Base-by-base conservation (phyloP, 83 land plant genomes). In the Picea abies region DNA sequence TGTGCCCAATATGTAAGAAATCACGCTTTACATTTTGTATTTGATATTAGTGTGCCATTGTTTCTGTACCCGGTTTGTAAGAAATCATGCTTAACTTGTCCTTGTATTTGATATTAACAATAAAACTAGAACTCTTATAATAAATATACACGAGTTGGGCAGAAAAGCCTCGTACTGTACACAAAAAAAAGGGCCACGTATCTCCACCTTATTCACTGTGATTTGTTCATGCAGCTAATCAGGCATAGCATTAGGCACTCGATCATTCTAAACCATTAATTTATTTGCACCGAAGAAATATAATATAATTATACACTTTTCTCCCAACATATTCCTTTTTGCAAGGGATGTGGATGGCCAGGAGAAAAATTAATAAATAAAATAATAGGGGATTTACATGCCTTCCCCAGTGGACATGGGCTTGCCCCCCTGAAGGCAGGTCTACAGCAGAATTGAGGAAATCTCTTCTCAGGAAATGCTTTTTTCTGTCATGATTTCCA, bases 311-410 rank as follows among this genome's bases (percentile, higher is more conserved):
- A 44, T 73, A 73, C 77, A 73, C 9, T 73, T 39, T 73, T 19
- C 20, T 44, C 14, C 29, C 14, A 67, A 10, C 29, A 67, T 52
- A 29, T 32, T 29, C 14, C 10, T 67, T 67, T 26, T 32, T 17
- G 77, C 58, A 19, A 73, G n/a, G 58, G 26, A 20, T 37, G n/a
- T 73, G 47, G 15, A 72, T 73, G 12, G 3, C 76, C 76, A 37
- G 77, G 58, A 44, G n/a, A n/a, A 44, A 73, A 73, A 73, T 9
- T 73, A 73, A 73, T 73, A 44, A 73, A 73, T 73, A 73, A 73
- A 73, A 73, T 52, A 73, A 73, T 73, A 73, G 37, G 12, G 37
- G 12, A 52, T 52, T 41, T 73, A 73, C 77, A 73, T 44, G 77
- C 25, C 47, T 73, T 47, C 77, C 22, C 77, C 9, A 44, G 58